These are phyloP conservation scores for Panicum virgatum DNA, from an alignment of 202 grass and related monocot species.

Conservation along the genomic window DNA sequence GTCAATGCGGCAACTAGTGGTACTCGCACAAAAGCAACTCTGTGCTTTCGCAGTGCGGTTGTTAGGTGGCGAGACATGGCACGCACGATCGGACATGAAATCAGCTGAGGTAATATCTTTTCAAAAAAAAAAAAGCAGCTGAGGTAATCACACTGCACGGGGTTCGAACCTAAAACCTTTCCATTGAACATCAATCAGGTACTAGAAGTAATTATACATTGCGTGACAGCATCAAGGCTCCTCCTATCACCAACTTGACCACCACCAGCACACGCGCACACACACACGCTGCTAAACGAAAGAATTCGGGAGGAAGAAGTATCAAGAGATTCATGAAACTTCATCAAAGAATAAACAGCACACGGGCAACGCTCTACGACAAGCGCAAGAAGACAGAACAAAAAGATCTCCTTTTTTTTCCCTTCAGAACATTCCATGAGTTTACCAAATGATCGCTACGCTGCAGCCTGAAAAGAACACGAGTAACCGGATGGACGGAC, in stretches of 20 bases:
- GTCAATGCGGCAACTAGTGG: neutral
- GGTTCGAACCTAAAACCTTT: neutral
- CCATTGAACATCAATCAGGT: conserved; percentile 25
- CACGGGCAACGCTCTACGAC: conserved; percentile 21
- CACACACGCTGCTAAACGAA: conserved; percentile 30
- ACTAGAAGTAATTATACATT: conserved; percentile 38
- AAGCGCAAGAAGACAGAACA: conserved; percentile 18
- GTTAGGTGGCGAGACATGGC: conserved; percentile 9
- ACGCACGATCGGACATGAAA: conserved; percentile 22
- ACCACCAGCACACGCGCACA: neutral
- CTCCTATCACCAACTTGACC: conserved; percentile 32
- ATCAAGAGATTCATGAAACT: conserved; percentile 36
- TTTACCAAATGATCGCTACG: conserved; percentile 30
- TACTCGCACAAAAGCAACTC: neutral
- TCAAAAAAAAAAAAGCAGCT: too few species aligned
- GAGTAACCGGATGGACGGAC: neutral
- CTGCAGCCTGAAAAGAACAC: neutral
- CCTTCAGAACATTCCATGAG: conserved; percentile 24
- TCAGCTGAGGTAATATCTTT: too few species aligned
- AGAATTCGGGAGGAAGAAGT: conserved; percentile 29
- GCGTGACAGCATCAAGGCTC: neutral
- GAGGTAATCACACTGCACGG: too few species aligned
- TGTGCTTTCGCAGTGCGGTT: neutral
- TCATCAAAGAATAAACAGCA: conserved; percentile 46
- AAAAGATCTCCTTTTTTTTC: neutral